Percentiles rank a stretch among this genome's conserved stretches.
Conservation (phyloP, 345 rosid species). For the Kernera saxatilis region DNA sequence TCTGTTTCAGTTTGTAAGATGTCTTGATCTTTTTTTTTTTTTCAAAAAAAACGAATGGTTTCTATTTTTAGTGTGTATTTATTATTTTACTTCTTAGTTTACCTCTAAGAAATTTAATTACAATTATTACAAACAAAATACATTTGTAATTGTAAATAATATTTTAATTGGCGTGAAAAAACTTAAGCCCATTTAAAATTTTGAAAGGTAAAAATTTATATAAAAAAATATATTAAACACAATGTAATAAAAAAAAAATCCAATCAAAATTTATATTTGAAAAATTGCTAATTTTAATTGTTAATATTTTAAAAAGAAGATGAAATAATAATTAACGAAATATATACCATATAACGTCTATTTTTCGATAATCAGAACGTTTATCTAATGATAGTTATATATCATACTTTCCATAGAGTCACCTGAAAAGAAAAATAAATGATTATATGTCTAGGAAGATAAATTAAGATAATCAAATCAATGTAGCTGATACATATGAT, state of each 20-base stretch:
- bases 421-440: slow-evolving; percentile 14
- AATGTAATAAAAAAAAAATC: background rate
- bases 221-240: background rate
- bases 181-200: background rate
- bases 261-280: background rate
- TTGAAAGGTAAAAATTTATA: background rate
- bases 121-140: background rate
- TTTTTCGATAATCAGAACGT: background rate
- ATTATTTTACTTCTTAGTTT: background rate
- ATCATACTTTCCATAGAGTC: background rate
- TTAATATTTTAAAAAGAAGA: background rate
- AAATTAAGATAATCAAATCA: background rate
- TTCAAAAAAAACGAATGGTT: no score
- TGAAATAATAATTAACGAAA: background rate
- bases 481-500: background rate
- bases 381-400: background rate
- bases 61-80: background rate
- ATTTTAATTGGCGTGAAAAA: background rate
- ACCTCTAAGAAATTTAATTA: background rate
- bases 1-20: background rate
- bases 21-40: background rate
- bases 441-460: background rate
- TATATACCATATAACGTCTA: background rate
- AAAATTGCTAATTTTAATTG: background rate
- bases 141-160: background rate